Evolutionary conservation across 1,139 yeast genomes (phyloP), one percentile per base, ranked within the genome.

Genomic region (Geotrichum australiense): DNA sequence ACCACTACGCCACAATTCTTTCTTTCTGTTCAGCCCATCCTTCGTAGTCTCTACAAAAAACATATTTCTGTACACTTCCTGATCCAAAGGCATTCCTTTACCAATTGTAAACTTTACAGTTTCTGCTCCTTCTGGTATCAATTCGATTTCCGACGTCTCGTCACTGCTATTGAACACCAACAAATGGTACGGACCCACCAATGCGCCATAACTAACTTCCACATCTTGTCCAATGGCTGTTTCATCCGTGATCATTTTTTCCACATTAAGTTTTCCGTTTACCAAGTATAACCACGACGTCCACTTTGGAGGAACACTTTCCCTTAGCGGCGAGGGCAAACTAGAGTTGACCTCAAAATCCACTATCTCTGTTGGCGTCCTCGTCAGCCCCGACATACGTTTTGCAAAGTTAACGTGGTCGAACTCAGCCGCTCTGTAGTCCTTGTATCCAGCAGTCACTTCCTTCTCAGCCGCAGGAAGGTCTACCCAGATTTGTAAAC

Each of bases 401-500:
- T 29, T 29, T 6, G 16, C 20, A 14, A 19, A 19, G 16, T 29
- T 16, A 12, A 29, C 16, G 7, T 21, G 5, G 5, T 11, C 10
- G n/a, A 29, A 12, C 6, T 29, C 33, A 7, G 21, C 16, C 10
- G 14, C 16, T 15, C 33, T 29, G n/a, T 14, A 29, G 14, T 29
- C 33, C n/a, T 14, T 15, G 20, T 85, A 85, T 45, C 87, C 68
- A 36, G 95, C 94, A 32, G 72, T 73, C 42, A 73, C 64, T 45
- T 80, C 72, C 56, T 84, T 84, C 60, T 80, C 63, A 2, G 71
- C 62, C 43, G 70, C 74, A 3, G 95, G 95, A 48, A 85, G 70
- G 56, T 85, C 94, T 36, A 86, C 91, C 94, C 94, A 85, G 37
- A 86, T 64, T 61, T 85, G 94, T 67, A 85, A 66, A 41, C 94